phyloP scores from a whole-genome alignment of 257 asterid genomes.

The Phtheirospermum japonicum region DNA sequence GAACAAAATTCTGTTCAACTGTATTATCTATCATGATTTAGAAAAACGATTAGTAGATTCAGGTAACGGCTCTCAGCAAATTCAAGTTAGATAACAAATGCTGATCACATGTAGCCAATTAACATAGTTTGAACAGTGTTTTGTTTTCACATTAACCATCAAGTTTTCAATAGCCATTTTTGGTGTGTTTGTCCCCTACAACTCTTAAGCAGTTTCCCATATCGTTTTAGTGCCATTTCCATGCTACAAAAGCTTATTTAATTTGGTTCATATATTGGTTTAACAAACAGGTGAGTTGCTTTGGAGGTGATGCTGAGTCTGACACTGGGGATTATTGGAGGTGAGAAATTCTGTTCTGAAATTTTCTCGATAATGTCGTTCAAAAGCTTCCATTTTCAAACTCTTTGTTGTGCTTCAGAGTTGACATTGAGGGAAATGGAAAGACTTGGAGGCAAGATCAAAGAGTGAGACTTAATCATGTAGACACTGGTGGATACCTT shows the following conservation, averaged over 20 bases:
- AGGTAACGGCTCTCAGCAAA: background rate
- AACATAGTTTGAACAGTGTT: background rate
- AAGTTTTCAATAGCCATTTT: too few species aligned
- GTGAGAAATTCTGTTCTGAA: constrained; percentile 31
- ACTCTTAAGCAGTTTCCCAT: too few species aligned
- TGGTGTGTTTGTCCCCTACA: too few species aligned
- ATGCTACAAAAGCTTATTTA: background rate
- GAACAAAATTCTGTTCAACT: background rate
- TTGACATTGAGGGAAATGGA: constrained; percentile 81
- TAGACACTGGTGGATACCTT: constrained; percentile 73
- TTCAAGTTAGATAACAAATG: background rate
- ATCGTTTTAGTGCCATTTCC: background rate
- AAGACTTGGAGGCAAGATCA: constrained; percentile 92
- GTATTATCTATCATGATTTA: constrained; percentile 4
- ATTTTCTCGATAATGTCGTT: background rate
- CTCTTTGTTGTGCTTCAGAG: constrained; percentile 37
- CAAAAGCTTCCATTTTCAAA: background rate
- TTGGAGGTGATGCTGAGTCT: constrained; percentile 64
- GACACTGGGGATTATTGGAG: constrained; percentile 87
- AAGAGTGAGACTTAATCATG: constrained; percentile 68
- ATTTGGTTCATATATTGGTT: background rate
- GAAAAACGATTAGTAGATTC: background rate
- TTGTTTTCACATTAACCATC: background rate
- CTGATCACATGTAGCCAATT: background rate
- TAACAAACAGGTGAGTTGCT: constrained; percentile 71